Evolutionary conservation across 1,284 basidiomycete genomes (phyloP).

Genomic region (Microbotryum silenes-acaulis): DNA sequence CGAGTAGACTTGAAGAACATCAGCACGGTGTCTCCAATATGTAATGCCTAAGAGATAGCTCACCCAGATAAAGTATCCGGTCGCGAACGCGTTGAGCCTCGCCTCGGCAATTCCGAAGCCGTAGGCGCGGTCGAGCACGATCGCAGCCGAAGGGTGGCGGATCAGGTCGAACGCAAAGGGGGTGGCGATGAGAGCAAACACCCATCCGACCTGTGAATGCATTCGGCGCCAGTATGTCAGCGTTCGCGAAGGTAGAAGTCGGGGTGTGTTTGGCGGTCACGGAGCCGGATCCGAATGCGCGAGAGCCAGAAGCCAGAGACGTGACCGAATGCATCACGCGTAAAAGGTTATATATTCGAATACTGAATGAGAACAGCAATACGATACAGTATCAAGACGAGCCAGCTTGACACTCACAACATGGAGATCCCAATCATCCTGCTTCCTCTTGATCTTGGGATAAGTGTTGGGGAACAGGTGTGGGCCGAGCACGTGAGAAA

Average conservation of each 20-base stretch:
- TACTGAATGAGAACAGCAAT: conserved; percentile 27
- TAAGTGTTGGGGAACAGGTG: conserved; percentile 37
- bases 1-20: conserved; percentile 23
- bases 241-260: background rate
- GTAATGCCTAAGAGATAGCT: conserved; percentile 27
- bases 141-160: conserved; percentile 12
- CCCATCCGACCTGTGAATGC: conserved; percentile 37
- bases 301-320: conserved; percentile 20
- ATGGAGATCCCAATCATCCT: conserved; percentile 41
- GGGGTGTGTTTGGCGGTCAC: background rate
- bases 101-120: conserved; percentile 20
- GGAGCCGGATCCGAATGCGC: background rate
- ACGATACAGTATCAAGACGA: conserved; percentile 17
- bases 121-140: conserved; percentile 19
- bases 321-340: conserved; percentile 27
- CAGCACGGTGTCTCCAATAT: conserved; percentile 10
- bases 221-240: conserved; percentile 7
- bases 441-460: conserved; percentile 35
- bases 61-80: conserved; percentile 31
- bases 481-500: conserved; percentile 36
- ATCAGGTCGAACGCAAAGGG: conserved; percentile 21
- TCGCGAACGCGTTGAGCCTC: conserved; percentile 22
- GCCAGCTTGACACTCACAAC: conserved; percentile 34
- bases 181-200: conserved; percentile 23
- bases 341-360: no score